Percentiles rank a stretch among this genome's conserved stretches.
Evolutionary conservation across 768 basidiomycete species (phyloP).

Genomic region (Boletus coccyginus): DNA sequence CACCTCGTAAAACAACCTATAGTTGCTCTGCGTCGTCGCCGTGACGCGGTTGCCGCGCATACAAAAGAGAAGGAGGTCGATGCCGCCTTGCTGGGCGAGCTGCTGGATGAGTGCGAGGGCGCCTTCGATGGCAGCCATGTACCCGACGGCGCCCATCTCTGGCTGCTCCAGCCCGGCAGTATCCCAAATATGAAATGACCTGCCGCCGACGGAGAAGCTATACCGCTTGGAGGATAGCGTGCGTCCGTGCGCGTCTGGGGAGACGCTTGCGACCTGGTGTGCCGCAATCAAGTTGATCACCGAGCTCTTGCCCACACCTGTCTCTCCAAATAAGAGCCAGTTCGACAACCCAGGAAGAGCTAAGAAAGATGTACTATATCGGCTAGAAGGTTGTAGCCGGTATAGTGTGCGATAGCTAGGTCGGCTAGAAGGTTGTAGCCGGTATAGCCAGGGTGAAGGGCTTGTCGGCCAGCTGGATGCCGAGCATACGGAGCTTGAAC

Average conservation of each 20-base stretch:
- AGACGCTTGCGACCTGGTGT: constrained; percentile 14
- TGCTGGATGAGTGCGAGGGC: constrained; percentile 33
- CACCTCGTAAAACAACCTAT: constrained; percentile 36
- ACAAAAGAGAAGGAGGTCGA: constrained; percentile 41
- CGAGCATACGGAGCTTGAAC: too few species aligned
- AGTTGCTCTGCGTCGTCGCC: constrained; percentile 35
- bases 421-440: too few species aligned
- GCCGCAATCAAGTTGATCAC: too few species aligned
- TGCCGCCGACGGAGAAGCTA: constrained; percentile 16
- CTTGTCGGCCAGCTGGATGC: too few species aligned
- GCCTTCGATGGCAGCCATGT: constrained; percentile 28
- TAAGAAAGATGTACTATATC: too few species aligned
- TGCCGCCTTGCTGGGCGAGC: constrained; percentile 29
- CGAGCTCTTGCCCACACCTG: too few species aligned
- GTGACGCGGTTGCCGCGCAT: constrained; percentile 38
- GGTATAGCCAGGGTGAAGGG: too few species aligned
- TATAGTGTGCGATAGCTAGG: too few species aligned
- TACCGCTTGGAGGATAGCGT: constrained; percentile 33
- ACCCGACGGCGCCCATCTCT: constrained; percentile 15
- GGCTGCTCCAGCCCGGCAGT: constrained; percentile 33
- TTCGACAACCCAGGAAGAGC: too few species aligned
- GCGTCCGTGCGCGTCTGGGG: constrained; percentile 28
- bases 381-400: too few species aligned
- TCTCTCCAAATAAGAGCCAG: too few species aligned
- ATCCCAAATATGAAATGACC: constrained; percentile 26